Evolutionary conservation across 768 basidiomycete genomes (phyloP).

Genomic region (Suillus bovinus): DNA sequence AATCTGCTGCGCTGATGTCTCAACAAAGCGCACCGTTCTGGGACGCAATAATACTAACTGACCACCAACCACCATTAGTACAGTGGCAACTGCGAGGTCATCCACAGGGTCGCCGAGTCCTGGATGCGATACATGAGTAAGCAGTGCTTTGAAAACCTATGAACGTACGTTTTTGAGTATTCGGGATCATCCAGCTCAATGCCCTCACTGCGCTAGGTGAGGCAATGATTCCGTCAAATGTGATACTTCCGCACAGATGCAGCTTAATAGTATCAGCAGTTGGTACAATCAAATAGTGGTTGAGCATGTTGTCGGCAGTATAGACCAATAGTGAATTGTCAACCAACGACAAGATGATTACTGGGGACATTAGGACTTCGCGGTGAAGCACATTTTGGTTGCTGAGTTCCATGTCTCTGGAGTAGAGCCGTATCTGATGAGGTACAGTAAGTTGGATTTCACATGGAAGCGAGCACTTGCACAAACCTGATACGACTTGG

Average conservation of each 20-base stretch:
- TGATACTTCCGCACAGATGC: conserved; percentile 92
- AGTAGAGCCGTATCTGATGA: conserved; percentile 85
- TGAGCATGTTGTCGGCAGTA: conserved; percentile 89
- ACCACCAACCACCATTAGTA: conserved; percentile 93
- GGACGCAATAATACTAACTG: conserved; percentile 88
- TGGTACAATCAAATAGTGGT: conserved; percentile 89
- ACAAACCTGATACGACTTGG: conserved; percentile 74
- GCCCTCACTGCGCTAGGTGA: conserved; percentile 83
- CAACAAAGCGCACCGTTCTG: conserved; percentile 59
- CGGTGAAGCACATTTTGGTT: conserved; percentile 83
- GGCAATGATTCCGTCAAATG: conserved; percentile 87
- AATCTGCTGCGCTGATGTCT: background rate
- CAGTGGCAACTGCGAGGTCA: conserved; percentile 91
- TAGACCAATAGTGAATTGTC: conserved; percentile 96
- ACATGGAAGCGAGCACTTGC: conserved; percentile 4
- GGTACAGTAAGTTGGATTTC: conserved; percentile 6
- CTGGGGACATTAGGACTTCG: conserved; percentile 72
- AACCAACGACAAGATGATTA: conserved; percentile 86
- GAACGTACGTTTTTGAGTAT: conserved; percentile 83
- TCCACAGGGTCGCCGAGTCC: conserved; percentile 93
- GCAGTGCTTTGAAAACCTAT: conserved; percentile 6
- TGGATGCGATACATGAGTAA: conserved; percentile 33
- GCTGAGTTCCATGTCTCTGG: conserved; percentile 85
- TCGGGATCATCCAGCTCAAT: conserved; percentile 96
- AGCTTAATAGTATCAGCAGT: conserved; percentile 81